Base-by-base conservation (phyloP, 768 basidiomycete genomes). In the Tylopilus intermedius region DNA sequence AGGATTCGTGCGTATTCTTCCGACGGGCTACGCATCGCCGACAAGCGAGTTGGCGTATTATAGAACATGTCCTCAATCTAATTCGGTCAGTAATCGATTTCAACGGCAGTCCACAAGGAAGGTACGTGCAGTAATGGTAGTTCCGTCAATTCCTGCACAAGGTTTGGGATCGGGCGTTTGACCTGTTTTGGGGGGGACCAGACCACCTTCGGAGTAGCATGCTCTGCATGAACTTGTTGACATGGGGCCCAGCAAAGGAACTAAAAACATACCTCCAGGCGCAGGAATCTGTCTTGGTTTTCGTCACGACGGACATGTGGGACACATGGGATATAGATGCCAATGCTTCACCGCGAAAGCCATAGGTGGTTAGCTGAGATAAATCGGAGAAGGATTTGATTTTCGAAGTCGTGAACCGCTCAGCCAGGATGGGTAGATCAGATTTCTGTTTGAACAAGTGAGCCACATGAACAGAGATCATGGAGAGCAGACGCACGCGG, bases 61-160 rank as follows among this genome's bases (percentile, higher is more conserved):
- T 90, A 94, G 65, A 99, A 99, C 27, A 99, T 74, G 64, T 97
- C 90, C 69, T 97, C 93, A 24, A 94, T 93, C 94, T 97, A 58
- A 2, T 37, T 55, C 8, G 51, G 49, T 55, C n/a, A 54, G 53
- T 30, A 38, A 18, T 11, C 15, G 8, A 21, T 8, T 38, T 18
- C 14, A 3, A 35, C 21, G 21, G n/a, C 37, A 8, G 27, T 27
- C 1, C 44, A 18, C 24, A 57, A 49, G 22, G 9, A 49, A 33
- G 3, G 35, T 30, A 69, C 80, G 47, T 62, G 92, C 94, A 2
- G 79, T 86, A 42, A 98, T 86, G 2, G 82, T 86, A 0, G 96
- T 98, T 3, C 96, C 96, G 51, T 96, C 90, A 61, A 94, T 96
- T 5, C 94, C 94, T 15, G 96, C 95, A 56, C 85, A 88, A 13